Evolutionary conservation across 2,329 filamentous ascomycete genomes (phyloP).

Genomic region (Clarireedia monteithiana): DNA sequence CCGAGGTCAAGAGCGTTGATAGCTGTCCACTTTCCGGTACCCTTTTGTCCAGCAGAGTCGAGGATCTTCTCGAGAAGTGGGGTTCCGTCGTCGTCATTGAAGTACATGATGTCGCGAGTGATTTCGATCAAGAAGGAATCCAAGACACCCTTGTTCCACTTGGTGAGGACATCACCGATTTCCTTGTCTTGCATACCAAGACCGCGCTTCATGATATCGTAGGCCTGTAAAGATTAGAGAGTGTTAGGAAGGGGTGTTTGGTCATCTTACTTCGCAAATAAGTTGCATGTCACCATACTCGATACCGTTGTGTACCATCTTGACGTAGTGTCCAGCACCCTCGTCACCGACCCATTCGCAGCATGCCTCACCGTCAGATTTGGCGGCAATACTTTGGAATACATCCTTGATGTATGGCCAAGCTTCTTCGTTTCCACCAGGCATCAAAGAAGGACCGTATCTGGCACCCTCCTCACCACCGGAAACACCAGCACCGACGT

Average conservation of each 20-base stretch:
- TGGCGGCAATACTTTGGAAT: constrained; percentile 95
- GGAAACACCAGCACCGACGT: constrained; percentile 95
- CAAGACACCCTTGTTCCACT: constrained; percentile 98
- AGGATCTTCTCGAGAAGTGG: constrained; percentile 97
- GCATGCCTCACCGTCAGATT: constrained; percentile 95
- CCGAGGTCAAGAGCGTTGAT: constrained; percentile 98
- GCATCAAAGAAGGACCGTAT: constrained; percentile 96
- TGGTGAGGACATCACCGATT: constrained; percentile 86
- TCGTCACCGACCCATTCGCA: constrained; percentile 99
- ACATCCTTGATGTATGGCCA: constrained; percentile 99
- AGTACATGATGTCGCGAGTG: constrained; percentile 97
- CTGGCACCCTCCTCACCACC: constrained; percentile 99
- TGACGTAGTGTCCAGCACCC: constrained; percentile 99
- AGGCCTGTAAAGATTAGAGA: constrained; percentile 56
- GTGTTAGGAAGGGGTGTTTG: neutral
- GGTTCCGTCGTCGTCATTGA: constrained; percentile 87
- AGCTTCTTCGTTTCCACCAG: constrained; percentile 94
- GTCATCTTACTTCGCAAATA: constrained; percentile 77
- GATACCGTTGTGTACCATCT: constrained; percentile 99
- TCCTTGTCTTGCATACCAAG: constrained; percentile 84
- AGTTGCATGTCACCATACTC: constrained; percentile 99
- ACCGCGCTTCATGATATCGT: constrained; percentile 99
- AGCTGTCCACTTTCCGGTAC: constrained; percentile 99
- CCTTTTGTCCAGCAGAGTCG: constrained; percentile 97
- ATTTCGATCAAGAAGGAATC: constrained; percentile 99